A percentile compares a stretch with the other conserved stretches of the same genome.
These are phyloP conservation scores for Gynochthodes officinalis DNA, from an alignment of 257 asterid genomes.

Conservation along the genomic window DNA sequence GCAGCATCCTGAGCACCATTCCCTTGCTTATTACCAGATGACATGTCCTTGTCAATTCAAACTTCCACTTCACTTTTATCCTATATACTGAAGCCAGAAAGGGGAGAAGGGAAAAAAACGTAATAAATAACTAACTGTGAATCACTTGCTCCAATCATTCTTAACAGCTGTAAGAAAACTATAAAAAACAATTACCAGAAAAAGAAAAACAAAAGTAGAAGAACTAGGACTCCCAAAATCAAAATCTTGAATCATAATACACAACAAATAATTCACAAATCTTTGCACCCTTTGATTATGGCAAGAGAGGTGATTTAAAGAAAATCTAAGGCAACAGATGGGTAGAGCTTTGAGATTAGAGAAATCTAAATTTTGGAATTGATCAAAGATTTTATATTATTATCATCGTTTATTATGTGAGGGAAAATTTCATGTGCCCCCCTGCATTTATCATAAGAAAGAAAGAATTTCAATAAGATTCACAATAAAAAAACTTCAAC, in stretches of 20 bases:
- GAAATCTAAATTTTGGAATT: too few relatives aligned
- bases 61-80: neutral
- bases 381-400: too few relatives aligned
- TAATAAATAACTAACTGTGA: neutral
- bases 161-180: neutral
- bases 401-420: too few relatives aligned
- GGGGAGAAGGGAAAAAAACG: neutral
- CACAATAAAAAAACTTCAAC: neutral
- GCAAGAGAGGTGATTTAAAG: too few relatives aligned
- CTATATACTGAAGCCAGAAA: neutral
- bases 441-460: too few relatives aligned
- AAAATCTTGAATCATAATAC: neutral
- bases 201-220: neutral
- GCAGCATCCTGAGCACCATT: slow-evolving; percentile 70
- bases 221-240: too few relatives aligned
- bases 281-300: too few relatives aligned
- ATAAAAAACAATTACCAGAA: neutral
- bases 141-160: neutral
- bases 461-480: neutral
- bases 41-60: slow-evolving; percentile 30
- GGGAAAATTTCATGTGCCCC: too few relatives aligned
- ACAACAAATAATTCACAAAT: too few relatives aligned
- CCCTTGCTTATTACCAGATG: slow-evolving; percentile 69
- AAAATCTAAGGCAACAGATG: too few relatives aligned
- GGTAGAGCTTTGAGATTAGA: too few relatives aligned